Conservation (phyloP, 2,329 filamentous ascomycete genomes). For the Sclerotiophoma versabilis region DNA sequence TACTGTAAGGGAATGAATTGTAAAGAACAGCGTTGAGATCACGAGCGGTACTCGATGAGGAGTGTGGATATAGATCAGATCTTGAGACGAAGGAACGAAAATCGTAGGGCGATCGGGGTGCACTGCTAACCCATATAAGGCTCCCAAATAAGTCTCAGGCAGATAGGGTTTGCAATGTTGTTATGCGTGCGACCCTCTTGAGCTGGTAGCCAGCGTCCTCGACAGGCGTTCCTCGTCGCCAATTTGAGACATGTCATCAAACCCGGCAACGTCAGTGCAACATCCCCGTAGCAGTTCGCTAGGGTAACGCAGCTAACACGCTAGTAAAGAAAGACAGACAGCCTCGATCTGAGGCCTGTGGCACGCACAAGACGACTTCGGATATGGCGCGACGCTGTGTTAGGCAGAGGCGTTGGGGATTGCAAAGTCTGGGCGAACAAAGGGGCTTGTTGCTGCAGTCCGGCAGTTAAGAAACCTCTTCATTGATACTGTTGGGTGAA, state of each 20-base stretch:
- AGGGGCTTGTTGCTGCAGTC: conserved; percentile 11
- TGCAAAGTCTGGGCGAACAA: conserved; percentile 2
- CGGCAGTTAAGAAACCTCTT: neutral
- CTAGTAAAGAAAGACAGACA: neutral
- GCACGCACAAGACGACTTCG: neutral
- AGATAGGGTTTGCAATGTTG: conserved; percentile 29
- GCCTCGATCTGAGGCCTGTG: conserved; percentile 8
- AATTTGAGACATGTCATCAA: conserved; percentile 37
- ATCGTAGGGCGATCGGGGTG: conserved; percentile 6
- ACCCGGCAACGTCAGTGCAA: conserved; percentile 25
- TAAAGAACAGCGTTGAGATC: neutral
- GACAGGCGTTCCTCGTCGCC: conserved; percentile 30
- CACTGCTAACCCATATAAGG: conserved; percentile 24
- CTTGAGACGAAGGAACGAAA: conserved; percentile 2
- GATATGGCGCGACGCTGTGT: conserved; percentile 14
- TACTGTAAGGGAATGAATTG: neutral
- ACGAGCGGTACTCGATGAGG: conserved; percentile 4
- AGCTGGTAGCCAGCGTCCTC: conserved; percentile 21
- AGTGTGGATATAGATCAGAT: conserved; percentile 1
- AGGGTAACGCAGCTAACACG: conserved; percentile 29
- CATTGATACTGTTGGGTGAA: neutral
- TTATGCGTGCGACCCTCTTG: conserved; percentile 33
- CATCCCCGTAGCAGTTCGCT: conserved; percentile 27
- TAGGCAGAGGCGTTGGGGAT: conserved; percentile 4
- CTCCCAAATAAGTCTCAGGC: conserved; percentile 24